Evolutionary conservation across 2,329 filamentous ascomycete species (phyloP), one percentile per base, ranked within the genome.

Genomic region (Pyrenophora teres): DNA sequence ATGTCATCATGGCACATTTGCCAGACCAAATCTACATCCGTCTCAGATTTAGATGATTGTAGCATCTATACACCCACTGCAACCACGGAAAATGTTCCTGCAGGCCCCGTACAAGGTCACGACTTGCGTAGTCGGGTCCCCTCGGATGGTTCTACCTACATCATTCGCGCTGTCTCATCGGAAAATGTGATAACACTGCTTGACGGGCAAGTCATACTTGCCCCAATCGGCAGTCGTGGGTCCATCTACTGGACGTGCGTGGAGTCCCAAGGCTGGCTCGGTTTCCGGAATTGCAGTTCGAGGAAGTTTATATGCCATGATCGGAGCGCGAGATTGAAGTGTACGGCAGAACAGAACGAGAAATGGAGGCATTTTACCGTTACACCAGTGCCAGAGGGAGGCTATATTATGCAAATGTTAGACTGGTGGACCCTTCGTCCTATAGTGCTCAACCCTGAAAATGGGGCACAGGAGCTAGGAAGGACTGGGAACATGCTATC

Each of bases 361-460:
- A 9, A 36, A 12, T 43, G n/a, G 47, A 45, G 43, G 19, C 41
- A 51, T 9, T 49, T 51, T 37, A 51, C 51, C 8, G 35, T 57
- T 35, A 54, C 51, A 10, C 54, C 46, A 25, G 40, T 54, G 6
- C 43, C 54, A 43, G 36, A 48, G 23, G 46, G 46, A 3, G 54
- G 54, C 2, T 54, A 57, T 15, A 46, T 57, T 16, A 48, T 57
- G 51, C 54, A 54, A n/a, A 54, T 54, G 54, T n/a, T 45, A 21
- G 54, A 57, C 37, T 57, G 51, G 54, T 54, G 47, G 51, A 45
- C 19, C 12, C 51, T 57, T 25, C 23, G 40, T 27, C 46, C 54
- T 41, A 27, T 57, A 40, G 51, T 54, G 31, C 37, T 54, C 12
- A 40, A 49, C 36, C 21, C 9, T 9, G 1, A 53, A 12, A 49